phyloP scores from a whole-genome alignment of 768 basidiomycete species.

The Rhodocollybia butyracea region DNA sequence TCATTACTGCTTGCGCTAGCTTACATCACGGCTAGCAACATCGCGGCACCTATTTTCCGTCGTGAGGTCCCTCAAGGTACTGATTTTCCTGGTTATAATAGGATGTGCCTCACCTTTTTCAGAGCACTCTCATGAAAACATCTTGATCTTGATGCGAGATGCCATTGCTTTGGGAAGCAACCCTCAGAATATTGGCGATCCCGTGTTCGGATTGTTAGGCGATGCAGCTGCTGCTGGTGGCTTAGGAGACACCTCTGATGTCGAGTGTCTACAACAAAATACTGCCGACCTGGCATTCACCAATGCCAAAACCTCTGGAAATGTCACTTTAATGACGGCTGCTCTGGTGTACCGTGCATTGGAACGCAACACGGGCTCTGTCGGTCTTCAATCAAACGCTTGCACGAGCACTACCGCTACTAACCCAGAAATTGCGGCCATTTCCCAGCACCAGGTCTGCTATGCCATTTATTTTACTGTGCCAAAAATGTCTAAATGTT shows the following conservation, averaged over 20 bases:
- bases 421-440: conserved; percentile 65
- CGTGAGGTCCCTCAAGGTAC: conserved; percentile 67
- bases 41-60: conserved; percentile 40
- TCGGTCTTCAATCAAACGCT: conserved; percentile 37
- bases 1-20: conserved; percentile 32
- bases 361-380: conserved; percentile 56
- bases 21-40: conserved; percentile 27
- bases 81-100: not conserved
- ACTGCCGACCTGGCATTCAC: conserved; percentile 41
- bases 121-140: conserved; percentile 67
- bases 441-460: conserved; percentile 54
- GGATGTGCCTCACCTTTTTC: conserved; percentile 10
- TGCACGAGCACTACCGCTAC: conserved; percentile 54
- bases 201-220: conserved; percentile 62
- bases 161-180: conserved; percentile 49
- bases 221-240: conserved; percentile 59
- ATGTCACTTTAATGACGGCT: conserved; percentile 52
- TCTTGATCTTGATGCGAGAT: conserved; percentile 48
- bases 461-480: conserved; percentile 49
- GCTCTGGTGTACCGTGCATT: conserved; percentile 64
- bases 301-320: conserved; percentile 61
- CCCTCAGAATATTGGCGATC: conserved; percentile 54
- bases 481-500: conserved; percentile 33
- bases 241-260: conserved; percentile 34
- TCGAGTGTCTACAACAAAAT: conserved; percentile 63